Evolutionary conservation across 2,329 filamentous ascomycete genomes (phyloP), one percentile per base, ranked within the genome.

Genomic region (Chrysoporthe puriensis): DNA sequence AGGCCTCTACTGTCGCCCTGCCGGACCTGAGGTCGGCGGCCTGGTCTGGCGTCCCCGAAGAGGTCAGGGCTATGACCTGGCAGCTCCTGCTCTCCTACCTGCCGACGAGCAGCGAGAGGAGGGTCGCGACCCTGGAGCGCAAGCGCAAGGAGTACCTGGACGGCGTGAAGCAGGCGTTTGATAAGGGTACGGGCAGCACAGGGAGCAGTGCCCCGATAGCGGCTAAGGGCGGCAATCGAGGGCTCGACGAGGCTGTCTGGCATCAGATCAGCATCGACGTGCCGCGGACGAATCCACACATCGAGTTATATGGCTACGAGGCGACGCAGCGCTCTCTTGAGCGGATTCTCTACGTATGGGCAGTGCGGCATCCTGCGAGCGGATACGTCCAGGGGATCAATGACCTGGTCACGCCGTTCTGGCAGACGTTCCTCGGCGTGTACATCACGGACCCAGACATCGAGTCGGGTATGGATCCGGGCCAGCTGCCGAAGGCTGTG

Each of bases 251-350:
- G 81, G 91, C 93, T n/a, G 90, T 99, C 68, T 99, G 96, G 96
- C 96, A 99, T 81, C 96, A 99, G 77, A 98, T 99, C 80, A 97
- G 94, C 79, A 99, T 99, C 75, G 96, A 99, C 76, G 93, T 98
- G 32, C 96, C 96, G 2, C 89, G 96, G 62, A 99, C 96, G 4
- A 98, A 97, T 76, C 96, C 96, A 13, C 96, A 98, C 79, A 90
- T 99, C 64, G 92, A 96, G 73, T 85, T 99, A 0, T 99, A 99
- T 80, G 88, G 93, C 72, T 98, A 97, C 76, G 95, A 98, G 79
- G 95, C 95, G 4, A 99, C 96, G 0, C 96, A 99, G 77, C 85
- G 94, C 65, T 97, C 94, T 0, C 82, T 99, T 16, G 96, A 99
- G 79, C 89, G 95, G 61, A 98, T 99, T 73, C 81, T 99, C 26